These are phyloP conservation scores for Daedaleopsis nitida DNA, from an alignment of 768 basidiomycete genomes.

Conservation along the genomic window DNA sequence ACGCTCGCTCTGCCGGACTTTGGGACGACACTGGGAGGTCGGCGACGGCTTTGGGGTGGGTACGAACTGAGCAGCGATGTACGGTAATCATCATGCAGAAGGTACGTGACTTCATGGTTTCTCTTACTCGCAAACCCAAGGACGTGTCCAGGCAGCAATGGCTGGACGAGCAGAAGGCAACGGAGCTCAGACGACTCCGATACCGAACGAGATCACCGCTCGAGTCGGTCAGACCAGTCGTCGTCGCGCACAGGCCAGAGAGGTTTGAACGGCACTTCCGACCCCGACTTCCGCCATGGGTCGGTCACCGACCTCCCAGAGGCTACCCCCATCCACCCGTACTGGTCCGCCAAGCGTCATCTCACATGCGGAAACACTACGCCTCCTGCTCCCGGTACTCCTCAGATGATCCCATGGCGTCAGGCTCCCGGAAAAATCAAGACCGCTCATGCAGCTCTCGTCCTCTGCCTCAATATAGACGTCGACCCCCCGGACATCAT, in stretches of 20 bases:
- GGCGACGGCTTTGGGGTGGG: background rate
- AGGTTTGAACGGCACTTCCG: conserved; percentile 30
- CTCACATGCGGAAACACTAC: conserved; percentile 87
- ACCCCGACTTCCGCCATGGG: conserved; percentile 31
- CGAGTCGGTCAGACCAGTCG: conserved; percentile 33
- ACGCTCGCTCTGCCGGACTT: background rate
- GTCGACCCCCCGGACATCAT: conserved; percentile 97
- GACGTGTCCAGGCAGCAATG: conserved; percentile 9
- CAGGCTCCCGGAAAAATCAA: conserved; percentile 84
- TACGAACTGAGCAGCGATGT: conserved; percentile 7
- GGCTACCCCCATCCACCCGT: conserved; percentile 65
- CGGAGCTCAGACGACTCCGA: conserved; percentile 29
- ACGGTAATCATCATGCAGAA: conserved; percentile 17
- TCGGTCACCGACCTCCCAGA: conserved; percentile 37
- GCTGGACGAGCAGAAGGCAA: conserved; percentile 4
- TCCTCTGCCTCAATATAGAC: conserved; percentile 95
- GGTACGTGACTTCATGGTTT: conserved; percentile 9
- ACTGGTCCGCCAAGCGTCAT: conserved; percentile 90
- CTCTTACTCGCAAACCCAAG: background rate
- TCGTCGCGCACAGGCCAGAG: conserved; percentile 24
- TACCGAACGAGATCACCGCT: conserved; percentile 36
- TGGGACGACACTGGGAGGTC: background rate
- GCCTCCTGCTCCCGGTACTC: conserved; percentile 64
- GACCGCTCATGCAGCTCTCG: conserved; percentile 85
- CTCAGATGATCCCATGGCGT: conserved; percentile 78